Conservation (phyloP, 2,329 filamentous ascomycete species). For the Calonectria henricotiae region DNA sequence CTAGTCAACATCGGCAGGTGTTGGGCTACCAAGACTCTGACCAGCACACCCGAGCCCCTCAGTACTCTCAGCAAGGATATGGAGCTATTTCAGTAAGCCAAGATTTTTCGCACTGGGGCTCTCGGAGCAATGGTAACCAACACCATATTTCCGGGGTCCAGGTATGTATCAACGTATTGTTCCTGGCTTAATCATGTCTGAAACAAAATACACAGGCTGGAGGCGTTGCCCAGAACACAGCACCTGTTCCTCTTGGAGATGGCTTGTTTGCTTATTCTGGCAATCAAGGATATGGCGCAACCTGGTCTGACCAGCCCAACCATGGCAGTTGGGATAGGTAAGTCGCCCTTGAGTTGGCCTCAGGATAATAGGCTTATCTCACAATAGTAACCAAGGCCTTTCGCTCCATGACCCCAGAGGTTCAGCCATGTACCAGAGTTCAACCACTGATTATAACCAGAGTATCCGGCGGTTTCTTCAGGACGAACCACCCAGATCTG, state of each 20-base stretch:
- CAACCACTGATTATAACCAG: not conserved
- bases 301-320: constrained; percentile 15
- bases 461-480: not conserved
- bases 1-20: not conserved
- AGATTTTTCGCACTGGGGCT: not conserved
- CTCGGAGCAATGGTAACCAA: not conserved
- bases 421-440: not conserved
- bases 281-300: not conserved
- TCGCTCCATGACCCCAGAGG: too few relatives aligned
- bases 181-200: not conserved
- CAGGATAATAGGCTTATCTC: not conserved
- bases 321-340: constrained; percentile 26
- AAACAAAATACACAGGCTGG: not conserved
- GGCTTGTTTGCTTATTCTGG: not conserved
- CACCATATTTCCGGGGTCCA: not conserved
- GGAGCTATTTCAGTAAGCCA: not conserved
- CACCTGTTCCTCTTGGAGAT: not conserved
- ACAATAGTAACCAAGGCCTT: not conserved
- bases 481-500: not conserved
- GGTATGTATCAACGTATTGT: not conserved
- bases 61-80: not conserved
- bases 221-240: not conserved
- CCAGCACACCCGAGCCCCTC: not conserved
- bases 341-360: not conserved
- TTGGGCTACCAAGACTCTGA: not conserved